Evolutionary conservation across 371 early-diverging fungal genomes (phyloP), one percentile per base, ranked within the genome.

Genomic region (Parasitella parasitica): DNA sequence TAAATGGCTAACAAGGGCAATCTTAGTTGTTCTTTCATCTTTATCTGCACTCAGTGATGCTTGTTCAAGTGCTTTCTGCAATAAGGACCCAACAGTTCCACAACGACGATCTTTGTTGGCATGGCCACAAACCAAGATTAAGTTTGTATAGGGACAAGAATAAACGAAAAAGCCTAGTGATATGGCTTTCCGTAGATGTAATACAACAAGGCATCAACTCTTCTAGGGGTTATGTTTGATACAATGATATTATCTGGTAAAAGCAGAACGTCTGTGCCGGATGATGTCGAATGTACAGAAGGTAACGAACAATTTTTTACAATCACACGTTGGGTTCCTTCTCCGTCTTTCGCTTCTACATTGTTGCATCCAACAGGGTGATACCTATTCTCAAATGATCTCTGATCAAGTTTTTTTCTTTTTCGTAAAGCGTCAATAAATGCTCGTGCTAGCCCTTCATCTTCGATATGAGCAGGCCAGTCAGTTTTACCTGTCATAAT

Each of bases 401-500:
- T 28, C 12, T 61, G 20, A 26, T 57, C 56, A 12, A 35, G 34
- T 9, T 46, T 18, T 28, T 69, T 66, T 7, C 71, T 64, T 34
- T 61, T 56, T 6, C 69, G 46, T 8, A 73, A 55, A 0, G 53
- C 53, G 22, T 69, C 59, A 34, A 69, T 67, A 11, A 76, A 52
- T 9, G 71, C 66, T 6, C 52, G 51, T 2, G 73, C 74, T 13
- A 76, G 26, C 13, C 77, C 73, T 34, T 76, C 76, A n/a, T 73
- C 71, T 36, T 76, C 77, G 53, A 73, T 73, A 50, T 73, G 77
- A 0, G 74, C 58, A 2, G 77, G 67, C 77, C 77, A 76, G 26
- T 73, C 62, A 0, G 68, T 43, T 20, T 71, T 69, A 3, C 77
- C 77, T 2, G 77, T 76, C 63, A 73, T 57, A 1, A 76, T 56